These are phyloP conservation scores for Marchantia polymorpha DNA, from an alignment of 225 moss, liverwort and hornwort species.

Conservation along the genomic window DNA sequence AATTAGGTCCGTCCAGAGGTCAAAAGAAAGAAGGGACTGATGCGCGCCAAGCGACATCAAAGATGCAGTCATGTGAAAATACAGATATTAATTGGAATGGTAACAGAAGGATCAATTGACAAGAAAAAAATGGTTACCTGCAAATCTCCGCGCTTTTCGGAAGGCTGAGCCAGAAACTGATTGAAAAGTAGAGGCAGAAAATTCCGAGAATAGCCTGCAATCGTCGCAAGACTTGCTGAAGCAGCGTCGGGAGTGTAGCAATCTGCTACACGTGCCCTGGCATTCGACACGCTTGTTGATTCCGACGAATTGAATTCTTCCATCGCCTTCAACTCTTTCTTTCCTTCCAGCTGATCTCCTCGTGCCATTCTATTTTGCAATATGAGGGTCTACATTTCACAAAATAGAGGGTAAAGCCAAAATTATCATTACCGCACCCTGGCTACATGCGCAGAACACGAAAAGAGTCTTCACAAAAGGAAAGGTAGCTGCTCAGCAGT, in stretches of 20 bases:
- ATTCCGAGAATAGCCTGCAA: conserved; percentile 80
- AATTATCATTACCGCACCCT: too few relatives aligned
- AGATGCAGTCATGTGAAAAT: too few relatives aligned
- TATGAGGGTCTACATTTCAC: conserved; percentile 52
- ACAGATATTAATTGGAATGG: too few relatives aligned
- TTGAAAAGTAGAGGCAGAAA: conserved; percentile 95
- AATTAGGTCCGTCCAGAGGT: too few relatives aligned
- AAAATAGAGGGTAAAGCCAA: not conserved
- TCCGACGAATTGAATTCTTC: conserved; percentile 59
- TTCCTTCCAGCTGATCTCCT: conserved; percentile 82
- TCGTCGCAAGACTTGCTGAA: conserved; percentile 67
- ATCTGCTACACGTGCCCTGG: conserved; percentile 34
- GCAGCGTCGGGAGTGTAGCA: conserved; percentile 75
- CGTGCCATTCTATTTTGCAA: conserved; percentile 80
- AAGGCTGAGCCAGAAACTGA: conserved; percentile 66
- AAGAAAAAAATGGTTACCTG: conserved; percentile 37
- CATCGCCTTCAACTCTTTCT: conserved; percentile 40
- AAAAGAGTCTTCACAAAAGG: not conserved
- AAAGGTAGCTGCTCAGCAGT: not conserved
- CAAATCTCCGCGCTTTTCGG: conserved; percentile 89
- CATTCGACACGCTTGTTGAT: conserved; percentile 55
- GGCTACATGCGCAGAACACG: not conserved
- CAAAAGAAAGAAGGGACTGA: too few relatives aligned
- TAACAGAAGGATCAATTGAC: too few relatives aligned
- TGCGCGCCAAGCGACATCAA: too few relatives aligned